A percentile compares a stretch with the other conserved stretches of the same genome.
phyloP scores from a whole-genome alignment of 2,329 filamentous ascomycete species.

The Dactylellina drechsleri region DNA sequence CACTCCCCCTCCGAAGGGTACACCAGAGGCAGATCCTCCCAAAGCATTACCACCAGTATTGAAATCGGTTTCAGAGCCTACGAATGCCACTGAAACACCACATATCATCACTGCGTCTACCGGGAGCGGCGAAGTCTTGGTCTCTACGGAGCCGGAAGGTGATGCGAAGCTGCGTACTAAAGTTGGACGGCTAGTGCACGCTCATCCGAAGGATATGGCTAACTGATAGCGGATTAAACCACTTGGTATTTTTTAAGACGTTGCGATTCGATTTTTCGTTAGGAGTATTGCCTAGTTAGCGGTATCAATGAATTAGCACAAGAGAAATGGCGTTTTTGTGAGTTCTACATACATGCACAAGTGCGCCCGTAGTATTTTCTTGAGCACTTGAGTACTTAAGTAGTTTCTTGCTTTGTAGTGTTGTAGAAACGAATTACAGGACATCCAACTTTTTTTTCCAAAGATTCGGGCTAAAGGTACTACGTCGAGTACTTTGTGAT shows the following conservation, averaged over 20 bases:
- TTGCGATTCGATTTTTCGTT: not conserved
- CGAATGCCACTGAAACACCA: not conserved
- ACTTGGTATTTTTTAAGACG: too few species aligned
- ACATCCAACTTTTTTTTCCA: too few species aligned
- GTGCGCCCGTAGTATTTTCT: too few species aligned
- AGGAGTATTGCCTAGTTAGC: not conserved
- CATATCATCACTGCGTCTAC: constrained; percentile 44
- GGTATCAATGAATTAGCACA: too few species aligned
- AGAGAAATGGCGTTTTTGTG: too few species aligned
- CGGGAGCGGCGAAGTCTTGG: constrained; percentile 22
- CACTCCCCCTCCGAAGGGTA: constrained; percentile 16
- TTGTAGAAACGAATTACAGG: too few species aligned
- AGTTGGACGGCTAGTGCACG: constrained; percentile 39
- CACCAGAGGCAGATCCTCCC: constrained; percentile 6
- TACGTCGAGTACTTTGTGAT: too few species aligned
- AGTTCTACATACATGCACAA: too few species aligned
- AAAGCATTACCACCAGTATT: not conserved
- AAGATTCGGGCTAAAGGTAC: too few species aligned
- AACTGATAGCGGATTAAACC: constrained; percentile 58
- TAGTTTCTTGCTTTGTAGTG: too few species aligned
- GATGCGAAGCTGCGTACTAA: constrained; percentile 21
- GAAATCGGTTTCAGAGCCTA: not conserved
- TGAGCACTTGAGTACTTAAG: too few species aligned
- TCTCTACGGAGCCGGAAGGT: constrained; percentile 39
- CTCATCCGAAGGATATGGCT: constrained; percentile 42